Evolutionary conservation across 2,329 filamentous ascomycete species (phyloP).

Genomic region (Cladosporium sp.): DNA sequence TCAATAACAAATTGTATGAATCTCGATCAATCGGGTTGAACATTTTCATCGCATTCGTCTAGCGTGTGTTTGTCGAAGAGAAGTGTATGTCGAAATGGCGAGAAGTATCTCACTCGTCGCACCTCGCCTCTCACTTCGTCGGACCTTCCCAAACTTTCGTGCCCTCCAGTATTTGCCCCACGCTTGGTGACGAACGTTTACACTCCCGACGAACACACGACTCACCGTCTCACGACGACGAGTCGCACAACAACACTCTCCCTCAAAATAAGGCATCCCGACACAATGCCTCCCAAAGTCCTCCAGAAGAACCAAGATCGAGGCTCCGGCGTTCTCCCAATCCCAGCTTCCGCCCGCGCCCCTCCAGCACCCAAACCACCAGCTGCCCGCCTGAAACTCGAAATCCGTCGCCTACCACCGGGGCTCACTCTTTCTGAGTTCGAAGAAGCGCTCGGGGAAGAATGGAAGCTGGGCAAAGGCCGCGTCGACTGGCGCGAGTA

Average conservation of each 20-base stretch:
- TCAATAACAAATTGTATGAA: slow-evolving; percentile 5
- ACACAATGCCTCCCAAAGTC: slow-evolving; percentile 30
- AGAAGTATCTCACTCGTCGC: neutral
- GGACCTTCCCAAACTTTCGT: neutral
- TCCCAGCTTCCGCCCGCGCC: slow-evolving; percentile 29
- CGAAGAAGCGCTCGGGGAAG: slow-evolving; percentile 63
- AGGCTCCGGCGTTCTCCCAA: slow-evolving; percentile 25
- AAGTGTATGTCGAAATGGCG: too few relatives aligned
- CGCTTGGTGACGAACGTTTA: neutral
- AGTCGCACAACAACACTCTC: neutral
- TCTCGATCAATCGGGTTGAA: too few relatives aligned
- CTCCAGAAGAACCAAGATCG: slow-evolving; percentile 26
- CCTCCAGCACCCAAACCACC: slow-evolving; percentile 37
- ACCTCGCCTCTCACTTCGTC: neutral
- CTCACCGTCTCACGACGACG: neutral
- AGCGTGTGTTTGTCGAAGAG: too few relatives aligned
- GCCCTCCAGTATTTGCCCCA: slow-evolving; percentile 1
- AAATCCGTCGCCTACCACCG: slow-evolving; percentile 80
- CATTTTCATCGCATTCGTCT: too few relatives aligned
- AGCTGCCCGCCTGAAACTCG: slow-evolving; percentile 70
- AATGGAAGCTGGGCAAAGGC: slow-evolving; percentile 76
- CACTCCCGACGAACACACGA: slow-evolving; percentile 1
- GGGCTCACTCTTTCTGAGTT: slow-evolving; percentile 80
- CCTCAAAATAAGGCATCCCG: neutral
- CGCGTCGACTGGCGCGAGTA: slow-evolving; percentile 82